Evolutionary conservation across 192 early-diverging fungal genomes (phyloP).

Genomic region (Phlyctochytrium bullatum): DNA sequence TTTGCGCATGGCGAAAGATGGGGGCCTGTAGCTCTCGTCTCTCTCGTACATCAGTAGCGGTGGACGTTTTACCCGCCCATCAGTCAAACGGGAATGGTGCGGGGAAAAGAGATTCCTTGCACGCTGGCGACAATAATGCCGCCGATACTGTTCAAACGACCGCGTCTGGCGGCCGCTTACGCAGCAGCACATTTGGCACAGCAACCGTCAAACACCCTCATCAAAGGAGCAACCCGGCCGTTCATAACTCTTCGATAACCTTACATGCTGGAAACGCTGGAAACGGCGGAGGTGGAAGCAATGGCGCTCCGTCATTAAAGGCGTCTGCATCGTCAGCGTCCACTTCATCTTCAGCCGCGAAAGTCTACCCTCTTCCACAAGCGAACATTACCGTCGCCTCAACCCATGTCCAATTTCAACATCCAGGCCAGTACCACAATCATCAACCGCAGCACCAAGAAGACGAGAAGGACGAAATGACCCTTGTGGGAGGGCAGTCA

Average conservation of each 20-base stretch:
- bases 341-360: background rate
- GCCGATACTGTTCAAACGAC: too few relatives aligned
- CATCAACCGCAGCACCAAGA: background rate
- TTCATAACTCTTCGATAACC: background rate
- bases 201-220: too few relatives aligned
- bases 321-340: background rate
- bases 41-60: too few relatives aligned
- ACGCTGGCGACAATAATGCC: too few relatives aligned
- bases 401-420: background rate
- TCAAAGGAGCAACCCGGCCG: too few relatives aligned
- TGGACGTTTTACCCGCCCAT: too few relatives aligned
- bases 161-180: too few relatives aligned
- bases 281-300: background rate
- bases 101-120: too few relatives aligned
- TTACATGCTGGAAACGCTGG: background rate
- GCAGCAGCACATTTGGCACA: too few relatives aligned
- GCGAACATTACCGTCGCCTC: background rate
- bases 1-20: too few relatives aligned
- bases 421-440: background rate
- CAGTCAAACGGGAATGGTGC: too few relatives aligned
- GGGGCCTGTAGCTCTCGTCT: too few relatives aligned
- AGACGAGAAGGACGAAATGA: conserved; percentile 6
- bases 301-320: background rate
- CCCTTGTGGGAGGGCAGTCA: conserved; percentile 3
- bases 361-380: background rate